These are phyloP conservation scores for Dendrobium chrysotoxum DNA, from an alignment of 106 monocot genomes.

Conservation along the genomic window DNA sequence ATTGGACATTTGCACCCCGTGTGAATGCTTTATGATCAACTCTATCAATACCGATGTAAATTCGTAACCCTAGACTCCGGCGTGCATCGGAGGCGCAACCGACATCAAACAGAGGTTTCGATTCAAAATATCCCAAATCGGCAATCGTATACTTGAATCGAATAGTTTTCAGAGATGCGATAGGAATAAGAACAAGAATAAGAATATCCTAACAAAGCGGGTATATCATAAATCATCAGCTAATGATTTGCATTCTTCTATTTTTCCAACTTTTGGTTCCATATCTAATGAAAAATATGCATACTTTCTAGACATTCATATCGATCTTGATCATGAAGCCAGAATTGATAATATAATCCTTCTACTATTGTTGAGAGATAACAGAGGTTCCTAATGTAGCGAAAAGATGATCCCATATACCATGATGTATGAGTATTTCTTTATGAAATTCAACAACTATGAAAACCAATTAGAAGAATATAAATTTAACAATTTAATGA, in stretches of 20 bases:
- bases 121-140: neutral
- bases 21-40: constrained; percentile 56
- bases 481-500: neutral
- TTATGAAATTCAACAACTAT: neutral
- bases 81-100: neutral
- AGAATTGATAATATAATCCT: too few relatives aligned
- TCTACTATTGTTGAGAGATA: neutral
- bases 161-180: neutral
- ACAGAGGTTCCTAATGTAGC: neutral
- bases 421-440: neutral
- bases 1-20: constrained; percentile 32
- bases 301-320: neutral
- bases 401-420: neutral
- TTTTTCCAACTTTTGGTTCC: neutral
- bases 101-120: neutral
- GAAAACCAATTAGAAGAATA: neutral
- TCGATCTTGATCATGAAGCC: neutral
- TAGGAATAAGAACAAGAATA: neutral
- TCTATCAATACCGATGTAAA: neutral
- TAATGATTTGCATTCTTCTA: neutral
- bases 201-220: constrained; percentile 11
- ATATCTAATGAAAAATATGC: neutral
- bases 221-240: neutral
- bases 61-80: constrained; percentile 14
- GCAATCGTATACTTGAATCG: neutral